Conservation (phyloP, 441 rosid genomes). For the Adansonia madagascariensis region DNA sequence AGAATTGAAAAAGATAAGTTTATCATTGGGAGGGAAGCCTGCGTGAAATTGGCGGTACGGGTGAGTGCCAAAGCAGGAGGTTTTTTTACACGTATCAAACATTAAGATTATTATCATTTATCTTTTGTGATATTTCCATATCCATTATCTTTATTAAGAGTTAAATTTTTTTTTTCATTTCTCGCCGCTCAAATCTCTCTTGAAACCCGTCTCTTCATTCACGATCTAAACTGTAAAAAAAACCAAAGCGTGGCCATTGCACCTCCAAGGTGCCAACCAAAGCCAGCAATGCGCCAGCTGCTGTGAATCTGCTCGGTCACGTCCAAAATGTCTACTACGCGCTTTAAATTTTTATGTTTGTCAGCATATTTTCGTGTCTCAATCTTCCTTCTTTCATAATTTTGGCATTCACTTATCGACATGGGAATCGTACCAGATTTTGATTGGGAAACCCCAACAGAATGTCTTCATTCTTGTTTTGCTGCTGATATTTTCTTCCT, state of each 20-base stretch:
- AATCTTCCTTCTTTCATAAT: background rate
- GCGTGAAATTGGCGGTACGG: background rate
- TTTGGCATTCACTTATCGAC: background rate
- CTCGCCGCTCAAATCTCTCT: too few species aligned
- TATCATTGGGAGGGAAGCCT: background rate
- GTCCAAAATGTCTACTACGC: background rate
- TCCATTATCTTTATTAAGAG: background rate
- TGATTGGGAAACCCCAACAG: background rate
- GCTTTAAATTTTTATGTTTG: background rate
- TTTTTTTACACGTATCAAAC: conserved; percentile 14
- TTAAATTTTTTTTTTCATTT: background rate
- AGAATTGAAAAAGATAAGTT: background rate
- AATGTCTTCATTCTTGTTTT: background rate
- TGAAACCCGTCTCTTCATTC: background rate
- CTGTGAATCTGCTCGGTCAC: background rate
- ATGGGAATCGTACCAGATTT: conserved; percentile 3
- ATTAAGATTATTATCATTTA: background rate
- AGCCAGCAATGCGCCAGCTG: conserved; percentile 5
- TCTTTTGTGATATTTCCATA: background rate
- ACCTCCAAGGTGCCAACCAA: too few species aligned
- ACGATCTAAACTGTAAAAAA: background rate
- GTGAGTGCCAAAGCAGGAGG: background rate
- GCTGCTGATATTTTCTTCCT: background rate
- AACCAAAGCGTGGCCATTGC: background rate
- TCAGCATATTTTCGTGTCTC: background rate